Conservation (phyloP, 106 monocot genomes). For the Allium cepa region DNA sequence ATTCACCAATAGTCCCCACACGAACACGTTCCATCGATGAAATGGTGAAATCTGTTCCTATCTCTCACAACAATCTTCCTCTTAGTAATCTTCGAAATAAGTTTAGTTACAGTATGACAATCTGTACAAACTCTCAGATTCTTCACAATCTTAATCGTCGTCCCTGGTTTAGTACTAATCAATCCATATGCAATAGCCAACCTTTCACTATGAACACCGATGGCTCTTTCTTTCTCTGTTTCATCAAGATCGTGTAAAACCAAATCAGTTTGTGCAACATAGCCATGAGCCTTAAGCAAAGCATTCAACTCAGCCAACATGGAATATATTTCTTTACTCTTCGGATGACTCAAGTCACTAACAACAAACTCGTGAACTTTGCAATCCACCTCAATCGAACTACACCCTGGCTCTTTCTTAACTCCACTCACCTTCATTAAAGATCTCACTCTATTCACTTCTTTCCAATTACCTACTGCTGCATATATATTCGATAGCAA, state of each 20-base stretch:
- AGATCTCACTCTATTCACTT: slow-evolving; percentile 39
- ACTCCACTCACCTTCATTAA: slow-evolving; percentile 58
- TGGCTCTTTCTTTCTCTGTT: slow-evolving; percentile 50
- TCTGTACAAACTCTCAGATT: slow-evolving; percentile 70
- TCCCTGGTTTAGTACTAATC: slow-evolving; percentile 61
- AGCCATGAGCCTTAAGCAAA: slow-evolving; percentile 42
- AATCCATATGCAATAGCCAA: slow-evolving; percentile 70
- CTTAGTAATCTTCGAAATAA: slow-evolving; percentile 52
- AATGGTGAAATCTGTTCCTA: slow-evolving; percentile 68
- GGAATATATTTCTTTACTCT: slow-evolving; percentile 45
- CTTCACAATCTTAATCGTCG: slow-evolving; percentile 66
- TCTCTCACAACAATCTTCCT: slow-evolving; percentile 69
- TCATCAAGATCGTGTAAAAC: slow-evolving; percentile 76
- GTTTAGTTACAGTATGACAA: slow-evolving; percentile 57
- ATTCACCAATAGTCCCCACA: slow-evolving; percentile 77
- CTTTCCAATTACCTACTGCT: slow-evolving; percentile 55
- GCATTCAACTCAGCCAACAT: slow-evolving; percentile 54
- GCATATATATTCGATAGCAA: slow-evolving; percentile 76
- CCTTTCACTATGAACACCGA: slow-evolving; percentile 80
- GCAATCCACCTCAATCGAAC: slow-evolving; percentile 51
- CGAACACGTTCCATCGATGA: slow-evolving; percentile 53
- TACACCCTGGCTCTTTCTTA: slow-evolving; percentile 71
- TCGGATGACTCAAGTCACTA: slow-evolving; percentile 54
- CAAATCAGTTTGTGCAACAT: slow-evolving; percentile 53
- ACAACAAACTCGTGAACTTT: slow-evolving; percentile 63